Evolutionary conservation across 2,329 filamentous ascomycete species (phyloP), one percentile per base, ranked within the genome.

Genomic region (Phyllachora maydis): DNA sequence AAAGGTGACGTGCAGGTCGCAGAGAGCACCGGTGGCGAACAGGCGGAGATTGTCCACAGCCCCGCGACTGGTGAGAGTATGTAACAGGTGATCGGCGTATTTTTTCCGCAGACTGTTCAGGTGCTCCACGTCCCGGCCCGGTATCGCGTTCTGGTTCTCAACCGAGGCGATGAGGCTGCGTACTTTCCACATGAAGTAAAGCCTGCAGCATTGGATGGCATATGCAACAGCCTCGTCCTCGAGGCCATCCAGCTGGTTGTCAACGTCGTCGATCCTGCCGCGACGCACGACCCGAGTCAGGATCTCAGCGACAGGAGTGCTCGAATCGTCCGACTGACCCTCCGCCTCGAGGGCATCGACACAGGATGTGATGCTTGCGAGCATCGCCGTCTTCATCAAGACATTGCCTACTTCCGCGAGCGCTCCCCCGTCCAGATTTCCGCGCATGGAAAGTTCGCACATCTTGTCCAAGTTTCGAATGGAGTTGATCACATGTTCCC

Each of bases 171-270:
- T 54, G 29, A 79, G 39, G 24, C 59, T 54, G 25, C 67, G 64
- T 12, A 75, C 63, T 41, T 88, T 85, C 88, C 88, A 98, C 68
- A 91, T 79, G 42, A 93, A 91, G 50, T 93, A 95, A 48, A 90
- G 81, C 22, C 82, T 60, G 23, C 75, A 59, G 2, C 71, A 61
- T 33, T 76, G 74, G 37, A 90, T 75, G 15, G 81, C 73, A 35
- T 72, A 74, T 2, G 66, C 58, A 5, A 81, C 70, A 20, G 88
- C 56, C 32, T 78, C 70, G 34, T 88, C 77, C 44, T 95, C 85
- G 8, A 78, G 54, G 20, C 69, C 69, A 31, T 82, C 75, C 14
- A 72, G 59, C 9, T 75, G 72, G 20, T 72, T 65, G 26, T 81
- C 67, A 3, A 69, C 53, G 25, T 73, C 68, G 24, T 65, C 59